Conservation (phyloP, 345 rosid species). For the Eucalyptus urophylla region DNA sequence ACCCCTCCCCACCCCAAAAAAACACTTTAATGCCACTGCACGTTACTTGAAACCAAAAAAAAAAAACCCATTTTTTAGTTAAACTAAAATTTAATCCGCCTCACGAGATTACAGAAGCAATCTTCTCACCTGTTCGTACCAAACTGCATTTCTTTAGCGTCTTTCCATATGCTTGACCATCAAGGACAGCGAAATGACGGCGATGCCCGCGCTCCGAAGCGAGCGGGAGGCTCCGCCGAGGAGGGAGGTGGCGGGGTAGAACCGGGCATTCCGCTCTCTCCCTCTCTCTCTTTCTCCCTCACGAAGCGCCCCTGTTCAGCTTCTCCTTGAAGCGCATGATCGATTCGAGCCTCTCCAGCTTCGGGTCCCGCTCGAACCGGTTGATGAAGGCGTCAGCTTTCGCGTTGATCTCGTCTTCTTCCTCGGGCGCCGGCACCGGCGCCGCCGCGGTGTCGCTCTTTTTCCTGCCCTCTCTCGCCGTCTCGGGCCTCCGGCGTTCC, state of each 20-base stretch:
- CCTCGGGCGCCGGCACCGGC: background rate
- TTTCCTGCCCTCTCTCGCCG: background rate
- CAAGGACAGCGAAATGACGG: background rate
- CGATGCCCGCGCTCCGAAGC: background rate
- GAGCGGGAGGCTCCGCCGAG: background rate
- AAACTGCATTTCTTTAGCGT: background rate
- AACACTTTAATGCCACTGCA: background rate
- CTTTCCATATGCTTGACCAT: background rate
- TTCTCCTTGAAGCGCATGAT: slow-evolving; percentile 18
- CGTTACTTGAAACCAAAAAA: background rate
- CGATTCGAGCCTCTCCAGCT: slow-evolving; percentile 41
- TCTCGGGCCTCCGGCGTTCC: slow-evolving; percentile 1
- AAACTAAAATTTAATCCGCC: background rate
- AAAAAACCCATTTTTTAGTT: background rate
- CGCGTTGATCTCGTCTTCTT: slow-evolving; percentile 16
- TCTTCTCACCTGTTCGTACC: background rate
- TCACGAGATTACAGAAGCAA: background rate
- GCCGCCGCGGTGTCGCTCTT: background rate
- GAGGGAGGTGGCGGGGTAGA: background rate
- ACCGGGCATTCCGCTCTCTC: background rate
- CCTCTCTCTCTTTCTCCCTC: background rate
- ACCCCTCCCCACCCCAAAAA: background rate
- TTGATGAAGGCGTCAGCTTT: slow-evolving; percentile 51
- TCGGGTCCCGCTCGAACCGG: slow-evolving; percentile 30
- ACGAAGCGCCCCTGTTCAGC: background rate